A percentile compares a stretch with the other conserved stretches of the same genome.
Conservation (phyloP, 768 basidiomycete species). For the Mycena vitilis region DNA sequence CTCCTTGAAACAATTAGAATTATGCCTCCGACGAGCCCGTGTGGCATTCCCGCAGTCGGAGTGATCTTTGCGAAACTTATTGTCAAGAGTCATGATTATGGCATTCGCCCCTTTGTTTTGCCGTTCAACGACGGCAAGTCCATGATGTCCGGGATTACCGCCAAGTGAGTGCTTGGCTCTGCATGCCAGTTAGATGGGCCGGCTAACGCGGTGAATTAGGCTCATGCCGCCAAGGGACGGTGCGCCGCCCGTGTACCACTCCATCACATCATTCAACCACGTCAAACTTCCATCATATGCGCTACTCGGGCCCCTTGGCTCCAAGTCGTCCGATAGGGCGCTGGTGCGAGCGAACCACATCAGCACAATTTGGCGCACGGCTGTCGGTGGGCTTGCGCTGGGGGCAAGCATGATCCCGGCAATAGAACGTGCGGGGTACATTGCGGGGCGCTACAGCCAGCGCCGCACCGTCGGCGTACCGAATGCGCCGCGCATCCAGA, state of each 20-base stretch:
- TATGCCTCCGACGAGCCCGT: slow-evolving; percentile 21
- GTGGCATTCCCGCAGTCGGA: slow-evolving; percentile 8
- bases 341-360: neutral
- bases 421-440: neutral
- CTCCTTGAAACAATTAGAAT: neutral
- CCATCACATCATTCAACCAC: slow-evolving; percentile 10
- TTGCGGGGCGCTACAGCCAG: slow-evolving; percentile 21
- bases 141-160: neutral
- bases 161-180: neutral
- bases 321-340: neutral
- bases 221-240: slow-evolving; percentile 14
- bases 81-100: slow-evolving; percentile 5
- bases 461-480: slow-evolving; percentile 12
- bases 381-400: neutral
- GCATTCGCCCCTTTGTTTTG: slow-evolving; percentile 18
- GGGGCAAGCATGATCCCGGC: neutral
- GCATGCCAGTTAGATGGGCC: too few species aligned
- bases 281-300: slow-evolving; percentile 3
- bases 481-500: neutral
- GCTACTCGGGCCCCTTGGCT: slow-evolving; percentile 2
- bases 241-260: slow-evolving; percentile 12
- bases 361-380: slow-evolving; percentile 15
- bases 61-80: slow-evolving; percentile 20
- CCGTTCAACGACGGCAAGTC: slow-evolving; percentile 6
- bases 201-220: neutral